phyloP scores from a whole-genome alignment of 306 rosid genomes.

The Elaeagnus macrophylla region DNA sequence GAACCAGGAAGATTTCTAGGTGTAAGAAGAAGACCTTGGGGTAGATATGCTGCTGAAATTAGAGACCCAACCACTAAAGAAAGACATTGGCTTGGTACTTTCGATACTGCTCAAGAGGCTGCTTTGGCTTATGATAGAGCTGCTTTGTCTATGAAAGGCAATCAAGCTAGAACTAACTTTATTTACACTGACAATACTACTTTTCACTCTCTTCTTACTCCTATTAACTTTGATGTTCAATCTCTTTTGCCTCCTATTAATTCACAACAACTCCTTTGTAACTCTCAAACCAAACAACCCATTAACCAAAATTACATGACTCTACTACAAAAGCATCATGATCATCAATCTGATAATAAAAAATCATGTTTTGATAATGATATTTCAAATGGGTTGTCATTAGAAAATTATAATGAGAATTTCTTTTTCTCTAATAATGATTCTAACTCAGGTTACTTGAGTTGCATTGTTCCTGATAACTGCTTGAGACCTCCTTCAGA shows the following conservation, averaged over 20 bases:
- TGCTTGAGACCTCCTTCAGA: conserved; percentile 62
- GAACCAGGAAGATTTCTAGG: conserved; percentile 96
- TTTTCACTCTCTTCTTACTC: conserved; percentile 56
- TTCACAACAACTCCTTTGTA: conserved; percentile 23
- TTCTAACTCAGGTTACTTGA: conserved; percentile 81
- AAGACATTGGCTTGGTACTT: conserved; percentile 97
- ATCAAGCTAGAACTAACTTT: conserved; percentile 91
- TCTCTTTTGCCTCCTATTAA: conserved; percentile 33
- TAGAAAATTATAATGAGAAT: conserved; percentile 21
- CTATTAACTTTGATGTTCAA: conserved; percentile 51
- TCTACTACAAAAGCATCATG: conserved; percentile 20
- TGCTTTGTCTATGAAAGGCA: conserved; percentile 94
- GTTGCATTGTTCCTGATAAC: conserved; percentile 88
- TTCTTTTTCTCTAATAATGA: conserved; percentile 48
- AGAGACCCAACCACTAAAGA: conserved; percentile 97
- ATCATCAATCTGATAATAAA: conserved; percentile 11
- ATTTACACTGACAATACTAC: conserved; percentile 61
- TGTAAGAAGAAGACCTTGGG: conserved; percentile 93
- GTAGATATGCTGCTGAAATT: conserved; percentile 94
- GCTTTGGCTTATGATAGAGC: conserved; percentile 99
- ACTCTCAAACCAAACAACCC: conserved; percentile 25
- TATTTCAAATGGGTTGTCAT: conserved; percentile 21
- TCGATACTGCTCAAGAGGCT: conserved; percentile 99
- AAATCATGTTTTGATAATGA: conserved; percentile 17
- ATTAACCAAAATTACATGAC: conserved; percentile 24